Evolutionary conservation across 2,329 filamentous ascomycete genomes (phyloP), one percentile per base, ranked within the genome.

Genomic region (Penicillium griseofulvum): DNA sequence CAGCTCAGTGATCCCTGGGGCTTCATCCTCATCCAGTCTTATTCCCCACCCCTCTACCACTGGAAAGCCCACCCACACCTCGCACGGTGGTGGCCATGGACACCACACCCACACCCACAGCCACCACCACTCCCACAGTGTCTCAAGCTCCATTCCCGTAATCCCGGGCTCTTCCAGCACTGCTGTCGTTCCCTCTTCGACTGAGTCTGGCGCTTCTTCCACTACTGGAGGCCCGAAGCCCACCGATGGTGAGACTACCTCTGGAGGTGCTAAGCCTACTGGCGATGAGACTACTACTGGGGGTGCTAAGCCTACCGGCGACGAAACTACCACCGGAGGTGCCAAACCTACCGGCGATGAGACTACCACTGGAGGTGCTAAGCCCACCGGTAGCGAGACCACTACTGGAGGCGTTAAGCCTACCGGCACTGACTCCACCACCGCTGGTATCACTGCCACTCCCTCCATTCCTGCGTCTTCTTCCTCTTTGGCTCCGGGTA

Each of bases 401-500:
- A 58, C 48, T 8, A 58, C 47, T 17, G 42, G 34, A 9, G 33
- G 43, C 5, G 22, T 49, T 11, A 47, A 51, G 24, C 17, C 52
- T 31, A 59, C 48, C 42, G 59, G 57, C 17, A 59, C 24, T 24
- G 54, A 45, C 26, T 45, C 55, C 2, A 33, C 38, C 31, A 59
- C 46, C 2, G 52, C 63, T 17, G 34, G 42, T 16, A 43, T 46
- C 41, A 45, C 56, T 19, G 49, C 51, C 22, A 26, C 49, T 19
- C 52, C 56, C 22, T 58, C 62, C 1, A 55, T 59, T 12, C 63
- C 59, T 8, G 12, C 60, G 24, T 52, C 54, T 29, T 46, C 56
- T 8, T 47, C 63, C n/a, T 59, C 60, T 24, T 61, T 63, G 4
- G 56, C 58, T 43, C 55, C 65, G 1, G 58, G 51, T 38, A 73